Evolutionary conservation across 1,284 basidiomycete genomes (phyloP).

Genomic region (Chalciporus sp.): DNA sequence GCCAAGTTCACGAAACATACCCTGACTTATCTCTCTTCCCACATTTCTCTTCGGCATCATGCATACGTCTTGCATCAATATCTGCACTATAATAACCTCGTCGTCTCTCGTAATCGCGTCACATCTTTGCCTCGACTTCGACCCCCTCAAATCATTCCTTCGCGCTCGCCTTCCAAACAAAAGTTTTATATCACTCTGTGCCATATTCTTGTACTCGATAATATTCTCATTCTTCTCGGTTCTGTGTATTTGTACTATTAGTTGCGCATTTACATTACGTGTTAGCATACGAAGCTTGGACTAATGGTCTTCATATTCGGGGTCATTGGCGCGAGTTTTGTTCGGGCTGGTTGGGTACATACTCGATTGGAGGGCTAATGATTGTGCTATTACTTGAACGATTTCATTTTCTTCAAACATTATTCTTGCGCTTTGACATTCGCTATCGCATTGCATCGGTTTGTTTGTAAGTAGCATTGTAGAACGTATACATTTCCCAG

Average conservation of each 20-base stretch:
- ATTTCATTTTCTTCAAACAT: conserved; percentile 29
- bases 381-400: conserved; percentile 30
- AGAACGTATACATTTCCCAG: conserved; percentile 20
- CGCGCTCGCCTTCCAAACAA: conserved; percentile 16
- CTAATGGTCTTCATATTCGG: conserved; percentile 32
- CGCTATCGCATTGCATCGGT: conserved; percentile 31
- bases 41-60: conserved; percentile 26
- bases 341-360: conserved; percentile 30
- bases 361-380: conserved; percentile 34
- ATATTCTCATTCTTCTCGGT: conserved; percentile 27
- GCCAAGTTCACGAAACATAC: conserved; percentile 37
- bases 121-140: conserved; percentile 21
- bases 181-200: conserved; percentile 30
- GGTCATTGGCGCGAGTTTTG: conserved; percentile 31
- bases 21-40: conserved; percentile 33
- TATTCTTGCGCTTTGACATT: conserved; percentile 34
- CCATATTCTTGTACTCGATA: conserved; percentile 38
- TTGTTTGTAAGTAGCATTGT: conserved; percentile 35
- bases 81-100: conserved; percentile 31
- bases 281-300: conserved; percentile 36
- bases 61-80: conserved; percentile 30
- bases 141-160: conserved; percentile 19
- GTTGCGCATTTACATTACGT: conserved; percentile 38
- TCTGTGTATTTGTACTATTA: conserved; percentile 38
- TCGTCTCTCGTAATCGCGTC: conserved; percentile 36